Evolutionary conservation across 208 protist species (phyloP).

Genomic region (Naegleria lovaniensis): DNA sequence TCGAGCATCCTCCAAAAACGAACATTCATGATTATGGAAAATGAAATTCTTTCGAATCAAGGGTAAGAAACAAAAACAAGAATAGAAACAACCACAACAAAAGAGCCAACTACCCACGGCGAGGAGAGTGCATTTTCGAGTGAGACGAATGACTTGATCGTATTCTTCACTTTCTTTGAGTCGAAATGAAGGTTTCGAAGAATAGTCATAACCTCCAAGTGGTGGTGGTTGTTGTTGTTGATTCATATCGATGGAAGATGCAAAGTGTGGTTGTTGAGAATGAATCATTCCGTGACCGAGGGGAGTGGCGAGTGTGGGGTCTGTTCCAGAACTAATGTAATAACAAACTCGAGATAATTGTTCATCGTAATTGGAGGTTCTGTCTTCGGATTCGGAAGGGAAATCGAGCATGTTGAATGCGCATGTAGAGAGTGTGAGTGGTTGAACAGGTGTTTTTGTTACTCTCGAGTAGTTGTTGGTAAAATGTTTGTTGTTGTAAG

Average conservation of each 20-base stretch:
- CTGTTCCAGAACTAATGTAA: background rate
- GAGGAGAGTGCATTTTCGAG: background rate
- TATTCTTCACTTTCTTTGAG: background rate
- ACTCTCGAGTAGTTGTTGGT: too few relatives aligned
- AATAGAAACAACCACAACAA: background rate
- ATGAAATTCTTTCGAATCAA: background rate
- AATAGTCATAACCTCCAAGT: background rate
- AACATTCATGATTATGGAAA: background rate
- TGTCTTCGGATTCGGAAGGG: background rate
- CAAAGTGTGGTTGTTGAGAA: too few relatives aligned
- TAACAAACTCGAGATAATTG: background rate
- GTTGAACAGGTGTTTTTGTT: too few relatives aligned
- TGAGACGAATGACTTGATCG: background rate
- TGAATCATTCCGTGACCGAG: too few relatives aligned
- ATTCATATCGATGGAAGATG: too few relatives aligned
- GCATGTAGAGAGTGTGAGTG: too few relatives aligned
- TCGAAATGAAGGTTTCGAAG: background rate
- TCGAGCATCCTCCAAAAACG: background rate
- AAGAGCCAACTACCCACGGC: background rate
- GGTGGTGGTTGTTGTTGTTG: too few relatives aligned
- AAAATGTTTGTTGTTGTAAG: too few relatives aligned
- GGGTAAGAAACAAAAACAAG: background rate
- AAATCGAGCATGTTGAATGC: background rate
- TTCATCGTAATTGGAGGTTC: background rate
- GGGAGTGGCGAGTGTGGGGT: background rate